Evolutionary conservation across 306 rosid genomes (phyloP), one percentile per base, ranked within the genome.

Genomic region (Dryas octopetala): DNA sequence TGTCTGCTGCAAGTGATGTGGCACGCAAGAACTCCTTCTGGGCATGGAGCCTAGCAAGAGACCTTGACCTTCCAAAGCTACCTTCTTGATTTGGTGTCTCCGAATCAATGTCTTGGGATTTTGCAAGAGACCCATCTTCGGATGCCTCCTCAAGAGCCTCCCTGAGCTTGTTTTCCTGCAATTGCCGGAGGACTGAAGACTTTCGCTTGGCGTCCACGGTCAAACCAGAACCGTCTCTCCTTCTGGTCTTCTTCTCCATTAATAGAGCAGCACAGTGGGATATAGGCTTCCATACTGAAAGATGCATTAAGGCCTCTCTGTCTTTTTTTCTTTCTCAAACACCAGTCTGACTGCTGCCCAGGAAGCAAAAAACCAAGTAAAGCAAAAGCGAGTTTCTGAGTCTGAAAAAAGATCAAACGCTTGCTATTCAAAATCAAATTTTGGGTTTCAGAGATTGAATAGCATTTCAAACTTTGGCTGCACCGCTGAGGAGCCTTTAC

Each of bases 121-220:
- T 95, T 19, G 74, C 76, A 2, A 95, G 93, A 19, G 82, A 87
- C 59, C 98, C 97, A 64, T 92, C 97, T 88, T 95, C 99, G 12
- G 97, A 95, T 63, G 99, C 99, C 80, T 95, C 97, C 69, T 95
- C 99, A 59, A 95, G 96, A 68, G 99, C 99, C 74, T 95, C 97
- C 83, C 97, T 88, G 14, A 95, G 97, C 87, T 84, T 89, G 85
- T 86, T 92, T 16, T 92, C 99, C 71, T 90, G 99, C 81, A 92
- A 71, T 76, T 95, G 91, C 71, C 96, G 86, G 16, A 92, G 92
- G 76, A 90, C 84, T 17, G 97, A 86, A 1, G 96, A 82, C 83
- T 88, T 90, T 32, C 86, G 85, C 80, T 70, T 88, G 4, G 68
- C 58, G 10, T 89, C 90, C 44, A 32, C 93, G 64, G 70, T 73